Evolutionary conservation across 768 basidiomycete species (phyloP), one percentile per base, ranked within the genome.

Genomic region (Plicaturopsis crispa): DNA sequence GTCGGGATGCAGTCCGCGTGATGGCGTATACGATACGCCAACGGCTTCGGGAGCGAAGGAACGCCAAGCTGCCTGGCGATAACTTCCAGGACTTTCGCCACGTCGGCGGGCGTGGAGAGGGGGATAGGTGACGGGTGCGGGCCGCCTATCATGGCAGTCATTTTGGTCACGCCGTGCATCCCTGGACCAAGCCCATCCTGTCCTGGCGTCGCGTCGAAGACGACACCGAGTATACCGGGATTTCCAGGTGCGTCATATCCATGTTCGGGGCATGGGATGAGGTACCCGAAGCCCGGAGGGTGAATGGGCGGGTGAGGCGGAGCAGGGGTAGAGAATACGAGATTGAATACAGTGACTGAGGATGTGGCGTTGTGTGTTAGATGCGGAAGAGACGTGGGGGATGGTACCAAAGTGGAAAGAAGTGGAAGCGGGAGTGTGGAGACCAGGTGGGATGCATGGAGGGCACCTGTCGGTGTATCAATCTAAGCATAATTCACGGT

Each of bases 131-230:
- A 44, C 19, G 38, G 46, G 48, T 88, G 78, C 1, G 89, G 84
- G 0, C 90, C 91, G 14, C 92, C 90, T 17, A 91, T 61, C 89
- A 99, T 93, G 31, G 91, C 72, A 0, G 93, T 92, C 47, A 93
- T 53, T 55, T 94, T 96, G 19, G 82, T 80, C 44, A 81, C 64
- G 13, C 61, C 49, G 1, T 51, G 47, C 23, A 58, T 59, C 2
- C 24, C 41, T 22, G 24, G 42, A 31, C 39, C 45, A n/a, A n/a
- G n/a, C 23, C 34, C 45, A 37, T 61, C 69, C 45, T 91, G 81
- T 4, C 60, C 69, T 1, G 74, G 65, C 28, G 91, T 67, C 6
- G 84, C 72, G 56, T 98, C 94, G 60, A 97, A 97, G 8, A 97
- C 80, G 21, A 82, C 80, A 10, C 94, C 94, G 0, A 98, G 70